These are phyloP conservation scores for Stemphylium vesicarium DNA, from an alignment of 2,329 filamentous ascomycete genomes.

Conservation along the genomic window DNA sequence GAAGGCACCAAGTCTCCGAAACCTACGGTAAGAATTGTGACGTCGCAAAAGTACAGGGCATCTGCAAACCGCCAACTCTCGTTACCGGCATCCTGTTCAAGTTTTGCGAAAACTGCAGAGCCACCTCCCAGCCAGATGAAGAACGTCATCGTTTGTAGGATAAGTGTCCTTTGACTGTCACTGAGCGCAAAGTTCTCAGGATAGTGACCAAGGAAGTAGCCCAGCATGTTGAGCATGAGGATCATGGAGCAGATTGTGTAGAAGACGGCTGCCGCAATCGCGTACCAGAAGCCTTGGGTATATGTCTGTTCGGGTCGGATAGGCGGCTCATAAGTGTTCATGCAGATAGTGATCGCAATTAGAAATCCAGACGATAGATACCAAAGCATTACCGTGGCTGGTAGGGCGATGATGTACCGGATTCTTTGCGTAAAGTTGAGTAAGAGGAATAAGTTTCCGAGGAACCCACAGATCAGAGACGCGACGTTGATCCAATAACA, in stretches of 20 bases:
- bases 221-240: conserved; percentile 79
- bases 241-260: conserved; percentile 81
- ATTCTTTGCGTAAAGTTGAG: conserved; percentile 85
- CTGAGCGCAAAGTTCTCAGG: conserved; percentile 79
- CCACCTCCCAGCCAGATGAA: conserved; percentile 82
- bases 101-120: conserved; percentile 72
- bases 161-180: conserved; percentile 81
- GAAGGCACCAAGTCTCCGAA: conserved; percentile 63
- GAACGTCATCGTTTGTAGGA: conserved; percentile 87
- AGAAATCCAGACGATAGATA: conserved; percentile 67
- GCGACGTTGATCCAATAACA: conserved; percentile 76
- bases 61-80: conserved; percentile 75
- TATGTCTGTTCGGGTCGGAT: conserved; percentile 60
- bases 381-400: conserved; percentile 84
- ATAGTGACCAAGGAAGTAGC: conserved; percentile 77
- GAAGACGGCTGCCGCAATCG: conserved; percentile 76
- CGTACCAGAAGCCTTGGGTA: conserved; percentile 89
- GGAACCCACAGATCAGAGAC: conserved; percentile 76
- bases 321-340: conserved; percentile 66
- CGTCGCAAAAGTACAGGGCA: conserved; percentile 58
- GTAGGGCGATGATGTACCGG: conserved; percentile 81
- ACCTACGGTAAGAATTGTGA: conserved; percentile 51
- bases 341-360: conserved; percentile 69
- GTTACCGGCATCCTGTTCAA: conserved; percentile 60
- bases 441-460: conserved; percentile 81